A percentile compares a stretch with the other conserved stretches of the same genome.
Evolutionary conservation across 1,284 basidiomycete species (phyloP).

Genomic region (Apiotrichum akiyoshidainum): DNA sequence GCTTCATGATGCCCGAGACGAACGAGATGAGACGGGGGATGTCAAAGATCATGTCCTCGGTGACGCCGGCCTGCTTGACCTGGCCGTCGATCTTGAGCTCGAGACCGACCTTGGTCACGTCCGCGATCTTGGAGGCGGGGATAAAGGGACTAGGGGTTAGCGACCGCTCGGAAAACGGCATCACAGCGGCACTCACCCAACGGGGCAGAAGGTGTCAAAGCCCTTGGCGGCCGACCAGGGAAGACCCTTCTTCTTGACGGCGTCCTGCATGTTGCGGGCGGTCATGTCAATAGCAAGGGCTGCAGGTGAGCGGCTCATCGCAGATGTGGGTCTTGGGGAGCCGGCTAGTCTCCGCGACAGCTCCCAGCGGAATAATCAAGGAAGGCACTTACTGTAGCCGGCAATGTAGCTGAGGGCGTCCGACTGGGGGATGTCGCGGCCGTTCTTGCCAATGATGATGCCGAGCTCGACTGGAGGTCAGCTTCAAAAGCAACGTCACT

Average conservation of each 20-base stretch:
- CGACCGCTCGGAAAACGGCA: not conserved
- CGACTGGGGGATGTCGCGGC: slow-evolving; percentile 71
- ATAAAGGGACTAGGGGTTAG: slow-evolving; percentile 65
- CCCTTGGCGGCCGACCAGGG: slow-evolving; percentile 93
- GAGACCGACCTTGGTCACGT: slow-evolving; percentile 68
- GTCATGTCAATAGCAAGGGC: slow-evolving; percentile 94
- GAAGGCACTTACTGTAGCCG: slow-evolving; percentile 69
- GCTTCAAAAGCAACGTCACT: not conserved
- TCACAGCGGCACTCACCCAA: slow-evolving; percentile 51
- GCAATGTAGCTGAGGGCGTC: slow-evolving; percentile 77
- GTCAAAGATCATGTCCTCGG: slow-evolving; percentile 87
- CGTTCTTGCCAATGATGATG: slow-evolving; percentile 84
- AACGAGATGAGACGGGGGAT: slow-evolving; percentile 89
- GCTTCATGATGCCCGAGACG: slow-evolving; percentile 89
- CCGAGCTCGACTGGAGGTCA: slow-evolving; percentile 79
- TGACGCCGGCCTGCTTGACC: slow-evolving; percentile 79
- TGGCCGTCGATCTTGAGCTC: slow-evolving; percentile 69
- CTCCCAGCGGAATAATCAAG: not conserved
- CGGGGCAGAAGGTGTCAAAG: slow-evolving; percentile 83
- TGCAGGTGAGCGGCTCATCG: slow-evolving; percentile 44
- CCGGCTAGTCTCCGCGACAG: not conserved
- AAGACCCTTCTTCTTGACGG: slow-evolving; percentile 84
- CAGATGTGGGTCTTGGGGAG: too few relatives aligned
- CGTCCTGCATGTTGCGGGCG: slow-evolving; percentile 89
- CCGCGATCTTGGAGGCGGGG: slow-evolving; percentile 65